Base-by-base conservation (phyloP, 345 rosid genomes). In the Pugionium dolabratum region DNA sequence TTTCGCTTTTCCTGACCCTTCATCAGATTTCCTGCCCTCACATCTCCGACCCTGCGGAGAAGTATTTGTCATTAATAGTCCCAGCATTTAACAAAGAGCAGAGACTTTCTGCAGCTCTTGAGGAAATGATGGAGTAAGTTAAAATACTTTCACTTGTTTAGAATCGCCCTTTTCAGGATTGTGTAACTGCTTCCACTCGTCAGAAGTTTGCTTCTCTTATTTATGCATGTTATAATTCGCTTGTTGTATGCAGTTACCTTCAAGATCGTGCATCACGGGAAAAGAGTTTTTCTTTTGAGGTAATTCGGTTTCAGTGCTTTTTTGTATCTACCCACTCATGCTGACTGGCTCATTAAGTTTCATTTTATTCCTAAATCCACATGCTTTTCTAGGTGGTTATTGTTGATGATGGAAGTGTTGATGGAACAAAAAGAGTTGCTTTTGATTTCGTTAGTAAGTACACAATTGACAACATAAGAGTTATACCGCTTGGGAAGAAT, bases 391-490 rank as follows among this genome's bases (percentile, higher is more conserved):
- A 95, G 99, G 93, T 95, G 49, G 66, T 91, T 54, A 87, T 95
- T 9, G 78, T 95, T 80, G 99, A 95, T 70, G 97, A 95, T 66
- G 99, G 99, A 76, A 95, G 99, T 79, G 71, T 69, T 54, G 99
- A 95, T 81, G 86, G 79, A 31, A 95, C 99, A 37, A 84, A 85
- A 71, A 81, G 79, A 75, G 95, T 91, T 56, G 99, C 91, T 55
- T 83, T 89, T 72, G 90, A 82, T 69, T 91, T 74, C 70, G 86
- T 85, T 39, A 89, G 75, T 76, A 90, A 80, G 70, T 71, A 89
- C 71, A 68, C 96, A 4, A 84, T 89, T 64, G 91, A 91, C 67
- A 87, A 74, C 58, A 83, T 95, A 37, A 85, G 99, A 74, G 73
- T 80, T 62, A 86, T 95, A 78, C 87, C 90, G 61, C 96, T 95